Evolutionary conservation across 345 rosid species (phyloP), one percentile per base, ranked within the genome.

Genomic region (Geranium brycei): DNA sequence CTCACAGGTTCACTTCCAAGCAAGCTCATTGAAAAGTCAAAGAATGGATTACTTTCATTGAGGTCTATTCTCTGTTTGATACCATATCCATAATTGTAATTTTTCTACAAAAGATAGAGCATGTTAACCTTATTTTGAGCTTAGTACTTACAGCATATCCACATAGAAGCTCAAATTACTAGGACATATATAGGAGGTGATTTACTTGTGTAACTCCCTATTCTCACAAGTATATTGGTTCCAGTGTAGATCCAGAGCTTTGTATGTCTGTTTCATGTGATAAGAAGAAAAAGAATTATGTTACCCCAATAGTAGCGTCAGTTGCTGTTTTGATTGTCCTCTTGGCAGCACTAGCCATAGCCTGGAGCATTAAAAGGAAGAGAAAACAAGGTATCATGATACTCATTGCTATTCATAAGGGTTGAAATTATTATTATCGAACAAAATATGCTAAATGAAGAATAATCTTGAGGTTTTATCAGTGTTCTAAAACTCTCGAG

Each of bases 1-100:
- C 74, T 81, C n/a, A 59, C 77, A 6, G 91, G 91, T 47, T 60
- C 70, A 57, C 57, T 86, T 66, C 85, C 91, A 53, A 53, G 17
- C 62, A 59, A 65, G n/a, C 83, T 86, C 63, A 23, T 69, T 18
- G 77, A 81, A 41, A 74, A 75, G 72, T 55, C 85, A 57, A 67
- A 58, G 12, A 59, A 64, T 0, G 76, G 80, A 16, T 69, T 55
- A 13, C 80, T 81, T 58, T 61, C 64, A 31, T 69, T 83, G 30
- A 80, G 79, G 91, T 85, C 51, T 31, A 61, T 51, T 35, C 14
- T 51, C 38, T 64, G n/a, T 12, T 11, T 3, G 2, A 17, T 15
- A 16, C 35, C 4, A 31, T 32, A 19, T 15, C 41, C 41, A 35
- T 4, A 4, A 35, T 35, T 7, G 10, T 35, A 62, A 51, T 13